A percentile compares a stretch with the other conserved stretches of the same genome.
Conservation (phyloP, 2,329 filamentous ascomycete species). For the Periglandula ipomoeae region DNA sequence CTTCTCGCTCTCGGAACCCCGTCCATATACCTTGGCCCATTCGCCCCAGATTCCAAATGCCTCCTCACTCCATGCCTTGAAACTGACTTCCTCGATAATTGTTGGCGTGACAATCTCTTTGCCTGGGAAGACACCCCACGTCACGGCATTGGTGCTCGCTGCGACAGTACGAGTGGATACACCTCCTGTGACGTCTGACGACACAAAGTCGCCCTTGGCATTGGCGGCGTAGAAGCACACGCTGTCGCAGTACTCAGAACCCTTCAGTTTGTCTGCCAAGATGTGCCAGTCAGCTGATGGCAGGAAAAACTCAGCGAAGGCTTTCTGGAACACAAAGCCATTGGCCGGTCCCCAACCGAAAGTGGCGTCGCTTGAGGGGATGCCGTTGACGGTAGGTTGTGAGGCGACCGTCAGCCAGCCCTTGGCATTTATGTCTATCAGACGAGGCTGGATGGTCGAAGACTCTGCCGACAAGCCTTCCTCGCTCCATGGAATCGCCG, state of each 20-base stretch:
- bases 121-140: constrained; percentile 90
- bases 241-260: constrained; percentile 49
- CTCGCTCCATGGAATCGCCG: constrained; percentile 89
- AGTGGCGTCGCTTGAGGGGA: constrained; percentile 63
- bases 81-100: constrained; percentile 92
- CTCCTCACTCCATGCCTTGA: constrained; percentile 90
- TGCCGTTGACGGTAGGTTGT: constrained; percentile 85
- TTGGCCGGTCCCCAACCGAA: constrained; percentile 92
- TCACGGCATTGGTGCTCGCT: constrained; percentile 79
- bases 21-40: constrained; percentile 84
- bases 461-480: constrained; percentile 81
- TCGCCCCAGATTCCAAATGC: constrained; percentile 93
- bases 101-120: constrained; percentile 96
- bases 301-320: constrained; percentile 95
- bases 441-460: constrained; percentile 63
- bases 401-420: constrained; percentile 97
- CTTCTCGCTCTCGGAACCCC: constrained; percentile 59
- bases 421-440: constrained; percentile 65
- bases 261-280: constrained; percentile 54
- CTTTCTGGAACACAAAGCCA: constrained; percentile 96
- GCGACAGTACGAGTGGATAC: constrained; percentile 23
- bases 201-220: constrained; percentile 64
- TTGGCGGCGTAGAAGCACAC: constrained; percentile 88
- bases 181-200: constrained; percentile 46
- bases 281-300: constrained; percentile 60